Conservation (phyloP, 495 filamentous ascomycete genomes). For the Penicillium longicatenatum region DNA sequence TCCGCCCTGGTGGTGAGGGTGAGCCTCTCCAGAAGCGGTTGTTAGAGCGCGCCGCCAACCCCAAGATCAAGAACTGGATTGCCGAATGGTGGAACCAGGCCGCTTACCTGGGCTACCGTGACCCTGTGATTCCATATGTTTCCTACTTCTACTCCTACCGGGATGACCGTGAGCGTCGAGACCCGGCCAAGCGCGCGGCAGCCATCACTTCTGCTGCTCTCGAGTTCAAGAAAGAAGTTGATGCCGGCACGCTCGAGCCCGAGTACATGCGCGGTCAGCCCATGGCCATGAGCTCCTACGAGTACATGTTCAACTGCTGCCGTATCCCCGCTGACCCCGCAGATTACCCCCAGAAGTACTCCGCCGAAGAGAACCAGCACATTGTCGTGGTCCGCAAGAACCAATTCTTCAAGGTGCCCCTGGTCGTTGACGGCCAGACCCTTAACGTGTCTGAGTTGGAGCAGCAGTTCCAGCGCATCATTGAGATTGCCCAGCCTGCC, state of each 20-base stretch:
- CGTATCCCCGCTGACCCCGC: conserved; percentile 80
- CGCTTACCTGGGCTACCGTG: conserved; percentile 90
- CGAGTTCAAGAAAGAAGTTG: conserved; percentile 93
- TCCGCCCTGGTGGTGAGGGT: conserved; percentile 78
- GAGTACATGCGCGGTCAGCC: conserved; percentile 97
- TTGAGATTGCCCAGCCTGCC: conserved; percentile 68
- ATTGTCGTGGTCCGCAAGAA: conserved; percentile 91
- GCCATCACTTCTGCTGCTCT: conserved; percentile 82
- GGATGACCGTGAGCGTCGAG: conserved; percentile 83
- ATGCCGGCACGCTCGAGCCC: conserved; percentile 80
- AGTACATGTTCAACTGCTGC: conserved; percentile 98
- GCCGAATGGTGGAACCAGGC: conserved; percentile 96
- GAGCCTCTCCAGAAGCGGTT: conserved; percentile 87
- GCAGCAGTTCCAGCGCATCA: conserved; percentile 81
- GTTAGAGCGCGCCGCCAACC: conserved; percentile 76
- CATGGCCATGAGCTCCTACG: conserved; percentile 94
- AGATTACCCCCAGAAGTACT: conserved; percentile 84
- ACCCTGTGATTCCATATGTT: conserved; percentile 96
- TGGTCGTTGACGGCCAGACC: conserved; percentile 75
- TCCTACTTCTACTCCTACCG: conserved; percentile 99
- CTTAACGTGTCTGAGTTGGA: conserved; percentile 88
- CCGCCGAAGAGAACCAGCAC: conserved; percentile 73
- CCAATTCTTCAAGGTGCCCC: conserved; percentile 86
- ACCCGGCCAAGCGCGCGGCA: conserved; percentile 91
- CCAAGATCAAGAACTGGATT: conserved; percentile 90